Percentiles rank a stretch among this genome's conserved stretches.
These are phyloP conservation scores for Themeda triandra DNA, from an alignment of 176 grass and related monocot genomes.

Conservation along the genomic window DNA sequence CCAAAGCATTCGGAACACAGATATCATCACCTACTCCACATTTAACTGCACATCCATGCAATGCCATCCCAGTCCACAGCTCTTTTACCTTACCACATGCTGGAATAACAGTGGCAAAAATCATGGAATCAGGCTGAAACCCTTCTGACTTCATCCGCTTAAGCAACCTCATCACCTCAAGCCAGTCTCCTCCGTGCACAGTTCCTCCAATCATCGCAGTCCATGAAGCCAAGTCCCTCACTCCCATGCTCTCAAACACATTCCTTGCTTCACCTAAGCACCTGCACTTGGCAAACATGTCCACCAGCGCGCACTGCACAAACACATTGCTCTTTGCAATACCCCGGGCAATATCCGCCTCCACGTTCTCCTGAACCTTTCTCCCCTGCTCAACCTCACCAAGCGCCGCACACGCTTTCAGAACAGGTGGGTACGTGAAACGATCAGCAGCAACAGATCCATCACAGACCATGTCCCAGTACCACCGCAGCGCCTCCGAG, in stretches of 20 bases:
- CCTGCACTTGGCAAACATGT: constrained; percentile 66
- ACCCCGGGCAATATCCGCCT: neutral
- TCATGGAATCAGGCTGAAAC: constrained; percentile 36
- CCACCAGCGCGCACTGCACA: constrained; percentile 51
- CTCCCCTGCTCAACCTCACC: constrained; percentile 41
- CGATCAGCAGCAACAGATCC: neutral
- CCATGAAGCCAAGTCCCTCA: constrained; percentile 48
- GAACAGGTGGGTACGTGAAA: constrained; percentile 54
- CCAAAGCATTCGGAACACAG: constrained; percentile 53
- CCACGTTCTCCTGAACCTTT: constrained; percentile 4
- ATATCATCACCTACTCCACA: constrained; percentile 31
- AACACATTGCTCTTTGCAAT: constrained; percentile 20
- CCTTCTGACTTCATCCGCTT: constrained; percentile 41
- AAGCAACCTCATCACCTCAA: constrained; percentile 37
- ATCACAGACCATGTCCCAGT: constrained; percentile 23
- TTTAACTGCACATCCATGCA: constrained; percentile 45
- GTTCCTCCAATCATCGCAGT: constrained; percentile 50
- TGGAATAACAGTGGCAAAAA: constrained; percentile 50
- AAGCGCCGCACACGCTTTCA: constrained; percentile 47
- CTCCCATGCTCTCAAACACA: constrained; percentile 45
- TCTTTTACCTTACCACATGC: constrained; percentile 43
- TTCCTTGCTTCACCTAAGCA: constrained; percentile 44
- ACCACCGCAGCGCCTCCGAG: constrained; percentile 31
- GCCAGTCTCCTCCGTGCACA: constrained; percentile 25
- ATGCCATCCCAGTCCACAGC: constrained; percentile 17